Base-by-base conservation (phyloP, 1,284 basidiomycete genomes). In the Marasmius oreades region DNA sequence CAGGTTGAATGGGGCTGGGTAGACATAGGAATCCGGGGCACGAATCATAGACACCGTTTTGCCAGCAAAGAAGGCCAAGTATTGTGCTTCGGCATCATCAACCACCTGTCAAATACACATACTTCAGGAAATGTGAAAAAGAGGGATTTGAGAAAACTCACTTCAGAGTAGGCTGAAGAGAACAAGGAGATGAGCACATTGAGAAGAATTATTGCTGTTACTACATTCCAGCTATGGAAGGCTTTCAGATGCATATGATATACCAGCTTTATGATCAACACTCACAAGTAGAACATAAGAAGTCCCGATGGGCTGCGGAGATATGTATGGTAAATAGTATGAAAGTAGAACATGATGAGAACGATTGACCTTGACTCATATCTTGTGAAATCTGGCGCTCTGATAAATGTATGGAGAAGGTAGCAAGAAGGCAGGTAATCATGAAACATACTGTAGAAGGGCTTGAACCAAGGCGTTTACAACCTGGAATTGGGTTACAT, bases 121-220 rank as follows among this genome's bases (percentile, higher is more conserved):
- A 11, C 22, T 28, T 22, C 36, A 6, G 33, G 53, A 33, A 50
- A 7, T 53, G 47, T 34, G 37, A 31, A 12, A 46, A 55, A n/a
- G 37, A 33, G 5, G 48, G 57, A 61, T n/a, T n/a, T n/a, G n/a
- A n/a, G n/a, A 51, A 55, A n/a, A 78, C 82, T 75, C 65, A 93
- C 91, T 65, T 93, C 92, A 14, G 86, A 83, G 67, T 95, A 95
- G 0, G 93, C 93, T 34, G 92, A 92, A 11, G 93, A 86, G 68
- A 95, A 98, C 64, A 98, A 74, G 11, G 96, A 98, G 63, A 99
- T 94, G 64, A 99, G 81, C 66, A 99, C 88, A 70, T 97, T 98
- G 70, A 97, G 81, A 54, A 98, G 80, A 61, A 98, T 86, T 56
- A 98, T 81, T n/a, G 86, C 86, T 1, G 92, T 90, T 43, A 88